Percentiles rank a stretch among this genome's conserved stretches.
Evolutionary conservation across 495 filamentous ascomycete genomes (phyloP).

Genomic region (Penicillium coffeae): DNA sequence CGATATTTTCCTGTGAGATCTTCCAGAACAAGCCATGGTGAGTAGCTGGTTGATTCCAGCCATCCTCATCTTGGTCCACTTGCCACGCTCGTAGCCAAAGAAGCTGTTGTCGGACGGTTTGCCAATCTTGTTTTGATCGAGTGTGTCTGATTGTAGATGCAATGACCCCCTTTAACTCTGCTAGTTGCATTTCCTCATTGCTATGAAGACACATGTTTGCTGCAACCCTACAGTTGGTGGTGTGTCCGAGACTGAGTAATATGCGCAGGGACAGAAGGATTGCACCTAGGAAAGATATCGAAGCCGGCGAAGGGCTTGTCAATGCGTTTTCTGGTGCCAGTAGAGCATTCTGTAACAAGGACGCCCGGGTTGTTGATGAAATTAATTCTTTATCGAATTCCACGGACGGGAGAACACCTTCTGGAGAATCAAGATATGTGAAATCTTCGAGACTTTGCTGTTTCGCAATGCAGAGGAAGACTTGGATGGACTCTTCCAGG

Average conservation of each 20-base stretch:
- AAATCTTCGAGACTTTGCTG: slow-evolving; percentile 58
- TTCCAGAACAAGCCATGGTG: slow-evolving; percentile 67
- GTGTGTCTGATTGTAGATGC: slow-evolving; percentile 46
- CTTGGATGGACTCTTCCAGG: slow-evolving; percentile 57
- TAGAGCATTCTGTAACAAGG: slow-evolving; percentile 52
- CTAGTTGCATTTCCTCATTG: slow-evolving; percentile 59
- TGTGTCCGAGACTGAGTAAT: slow-evolving; percentile 56
- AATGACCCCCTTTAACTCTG: slow-evolving; percentile 60
- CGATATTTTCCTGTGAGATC: slow-evolving; percentile 59
- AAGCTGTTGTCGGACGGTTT: slow-evolving; percentile 58
- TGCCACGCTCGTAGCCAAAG: slow-evolving; percentile 85
- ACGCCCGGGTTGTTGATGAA: slow-evolving; percentile 40
- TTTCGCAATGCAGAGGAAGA: slow-evolving; percentile 56
- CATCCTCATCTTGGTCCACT: slow-evolving; percentile 34
- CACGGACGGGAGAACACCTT: slow-evolving; percentile 25
- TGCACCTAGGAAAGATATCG: slow-evolving; percentile 62
- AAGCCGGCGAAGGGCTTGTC: slow-evolving; percentile 58
- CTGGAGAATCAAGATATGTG: slow-evolving; percentile 30
- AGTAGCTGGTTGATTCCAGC: slow-evolving; percentile 17
- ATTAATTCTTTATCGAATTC: slow-evolving; percentile 35
- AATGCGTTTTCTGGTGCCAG: slow-evolving; percentile 60
- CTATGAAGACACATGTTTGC: slow-evolving; percentile 41
- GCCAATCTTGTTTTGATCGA: slow-evolving; percentile 67
- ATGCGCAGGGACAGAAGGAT: slow-evolving; percentile 65
- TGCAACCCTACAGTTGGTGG: slow-evolving; percentile 53